Evolutionary conservation across 2,329 filamentous ascomycete species (phyloP).

Genomic region (Fusarium decemcellulare): DNA sequence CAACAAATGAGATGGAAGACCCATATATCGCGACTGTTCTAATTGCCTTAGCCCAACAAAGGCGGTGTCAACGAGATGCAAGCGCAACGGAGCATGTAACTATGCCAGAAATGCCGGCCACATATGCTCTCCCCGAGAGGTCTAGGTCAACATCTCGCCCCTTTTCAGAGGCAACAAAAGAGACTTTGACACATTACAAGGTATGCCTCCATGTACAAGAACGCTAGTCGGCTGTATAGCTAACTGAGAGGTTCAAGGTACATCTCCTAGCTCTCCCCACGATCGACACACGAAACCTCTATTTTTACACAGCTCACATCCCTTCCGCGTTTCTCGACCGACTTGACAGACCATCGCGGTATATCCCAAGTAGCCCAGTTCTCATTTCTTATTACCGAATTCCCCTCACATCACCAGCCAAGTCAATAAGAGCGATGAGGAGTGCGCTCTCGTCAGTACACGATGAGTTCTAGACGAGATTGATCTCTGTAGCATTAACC

Average conservation of each 20-base stretch:
- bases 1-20: constrained; percentile 12
- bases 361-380: neutral
- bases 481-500: too few species aligned
- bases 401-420: neutral
- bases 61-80: neutral
- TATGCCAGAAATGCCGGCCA: neutral
- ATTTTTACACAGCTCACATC: constrained; percentile 9
- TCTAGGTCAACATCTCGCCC: neutral
- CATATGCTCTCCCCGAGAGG: neutral
- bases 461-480: neutral
- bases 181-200: constrained; percentile 3
- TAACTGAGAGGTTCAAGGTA: neutral
- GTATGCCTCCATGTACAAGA: constrained; percentile 3
- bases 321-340: constrained; percentile 4
- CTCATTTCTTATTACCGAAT: constrained; percentile 3
- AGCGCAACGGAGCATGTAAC: neutral
- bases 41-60: constrained; percentile 14
- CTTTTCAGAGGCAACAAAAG: neutral
- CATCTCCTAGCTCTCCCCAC: constrained; percentile 1
- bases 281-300: neutral
- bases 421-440: neutral
- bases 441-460: neutral
- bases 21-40: constrained; percentile 18
- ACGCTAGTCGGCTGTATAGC: neutral
- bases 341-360: constrained; percentile 3